phyloP scores from a whole-genome alignment of 805 yeast genomes.

The Lipomyces lipofer region DNA sequence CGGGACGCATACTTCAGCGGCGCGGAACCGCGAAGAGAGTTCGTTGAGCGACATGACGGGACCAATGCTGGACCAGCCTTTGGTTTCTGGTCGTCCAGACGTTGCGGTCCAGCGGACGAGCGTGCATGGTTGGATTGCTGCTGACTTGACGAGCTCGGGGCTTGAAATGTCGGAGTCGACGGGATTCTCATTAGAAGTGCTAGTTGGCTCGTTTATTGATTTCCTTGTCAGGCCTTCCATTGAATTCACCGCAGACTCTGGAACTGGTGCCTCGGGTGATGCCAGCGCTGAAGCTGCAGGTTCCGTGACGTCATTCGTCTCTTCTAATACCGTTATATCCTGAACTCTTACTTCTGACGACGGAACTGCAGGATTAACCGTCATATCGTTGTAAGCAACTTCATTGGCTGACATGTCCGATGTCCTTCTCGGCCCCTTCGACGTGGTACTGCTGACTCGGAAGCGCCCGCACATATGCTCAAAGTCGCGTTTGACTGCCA shows the following conservation, averaged over 20 bases:
- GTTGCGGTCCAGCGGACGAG: not conserved
- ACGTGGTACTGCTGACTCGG: not conserved
- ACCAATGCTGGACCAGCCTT: slow-evolving; percentile 26
- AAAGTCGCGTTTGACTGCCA: slow-evolving; percentile 9
- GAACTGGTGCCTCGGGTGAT: no score
- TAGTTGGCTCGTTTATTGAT: not conserved
- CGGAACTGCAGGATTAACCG: not conserved
- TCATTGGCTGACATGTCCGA: not conserved
- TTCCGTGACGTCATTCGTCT: no score
- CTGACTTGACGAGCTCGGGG: not conserved
- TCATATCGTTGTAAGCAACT: not conserved
- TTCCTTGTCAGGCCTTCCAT: no score
- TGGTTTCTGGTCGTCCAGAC: not conserved
- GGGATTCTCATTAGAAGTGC: not conserved
- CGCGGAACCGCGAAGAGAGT: slow-evolving; percentile 18
- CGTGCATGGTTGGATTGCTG: not conserved
- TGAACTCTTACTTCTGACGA: no score
- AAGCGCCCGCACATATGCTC: slow-evolving; percentile 21
- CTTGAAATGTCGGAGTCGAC: not conserved
- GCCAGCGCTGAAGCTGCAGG: not conserved
- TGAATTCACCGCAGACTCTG: no score
- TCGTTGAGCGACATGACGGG: slow-evolving; percentile 16
- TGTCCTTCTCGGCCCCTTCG: not conserved
- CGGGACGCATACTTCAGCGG: not conserved
- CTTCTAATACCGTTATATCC: not conserved